Conservation (phyloP, 75 land plant genomes). For the Cunninghamia lanceolata region DNA sequence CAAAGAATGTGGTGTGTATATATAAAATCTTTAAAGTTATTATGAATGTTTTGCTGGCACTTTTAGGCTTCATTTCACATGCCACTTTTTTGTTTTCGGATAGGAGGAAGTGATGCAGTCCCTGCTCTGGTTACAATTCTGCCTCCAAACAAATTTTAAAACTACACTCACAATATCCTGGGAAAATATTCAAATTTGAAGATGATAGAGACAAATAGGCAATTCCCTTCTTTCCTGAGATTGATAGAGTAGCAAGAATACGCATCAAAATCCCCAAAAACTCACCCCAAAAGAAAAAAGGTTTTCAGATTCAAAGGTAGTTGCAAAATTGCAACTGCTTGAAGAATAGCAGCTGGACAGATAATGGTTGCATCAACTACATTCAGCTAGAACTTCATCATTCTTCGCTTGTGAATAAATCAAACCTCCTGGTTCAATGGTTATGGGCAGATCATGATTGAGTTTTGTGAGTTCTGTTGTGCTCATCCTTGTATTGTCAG, state of each 20-base stretch:
- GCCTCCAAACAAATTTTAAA: background rate
- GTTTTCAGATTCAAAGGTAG: background rate
- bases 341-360: background rate
- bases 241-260: background rate
- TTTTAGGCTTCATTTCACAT: background rate
- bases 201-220: background rate
- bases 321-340: too few species aligned
- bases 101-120: background rate
- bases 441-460: background rate
- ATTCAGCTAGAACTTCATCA: background rate
- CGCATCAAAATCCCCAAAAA: background rate
- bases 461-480: background rate
- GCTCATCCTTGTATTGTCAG: background rate
- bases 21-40: background rate
- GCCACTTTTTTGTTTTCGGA: background rate
- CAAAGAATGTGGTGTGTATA: constrained; percentile 54
- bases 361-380: background rate
- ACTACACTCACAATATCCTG: background rate
- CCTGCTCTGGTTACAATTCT: background rate
- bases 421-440: background rate
- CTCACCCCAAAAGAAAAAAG: too few species aligned
- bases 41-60: background rate
- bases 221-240: too few species aligned
- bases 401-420: background rate
- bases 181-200: background rate